Conservation (phyloP, 2,329 filamentous ascomycete species). For the Penicillium vulpinum region DNA sequence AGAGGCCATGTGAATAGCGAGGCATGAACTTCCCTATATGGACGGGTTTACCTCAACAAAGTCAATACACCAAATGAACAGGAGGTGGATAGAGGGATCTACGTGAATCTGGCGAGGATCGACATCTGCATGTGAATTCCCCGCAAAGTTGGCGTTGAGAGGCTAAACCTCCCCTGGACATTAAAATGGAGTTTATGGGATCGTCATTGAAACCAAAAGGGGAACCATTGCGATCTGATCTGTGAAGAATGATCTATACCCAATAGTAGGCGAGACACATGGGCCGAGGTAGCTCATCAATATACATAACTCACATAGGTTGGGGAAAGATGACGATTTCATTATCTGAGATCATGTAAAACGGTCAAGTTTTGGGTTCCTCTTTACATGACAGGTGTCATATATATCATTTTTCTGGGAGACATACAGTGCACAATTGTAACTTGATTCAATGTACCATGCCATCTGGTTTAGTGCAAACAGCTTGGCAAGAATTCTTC, state of each 20-base stretch:
- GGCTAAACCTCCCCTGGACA: slow-evolving; percentile 1
- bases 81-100: neutral
- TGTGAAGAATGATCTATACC: slow-evolving; percentile 1
- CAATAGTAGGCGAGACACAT: neutral
- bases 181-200: neutral
- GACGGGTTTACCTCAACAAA: slow-evolving; percentile 21
- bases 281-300: no score
- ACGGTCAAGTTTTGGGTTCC: no score
- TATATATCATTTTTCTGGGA: no score
- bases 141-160: neutral
- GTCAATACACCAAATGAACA: slow-evolving; percentile 6
- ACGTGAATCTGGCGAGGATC: slow-evolving; percentile 12
- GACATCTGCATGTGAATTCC: slow-evolving; percentile 15
- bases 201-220: neutral
- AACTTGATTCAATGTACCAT: no score
- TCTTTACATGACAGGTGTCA: no score
- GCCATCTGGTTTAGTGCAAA: no score
- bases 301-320: no score
- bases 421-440: no score
- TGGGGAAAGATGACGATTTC: no score
- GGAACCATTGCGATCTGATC: slow-evolving; percentile 3
- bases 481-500: no score
- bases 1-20: slow-evolving; percentile 15
- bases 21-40: slow-evolving; percentile 8
- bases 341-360: no score